Evolutionary conservation across 2,329 filamentous ascomycete genomes (phyloP), one percentile per base, ranked within the genome.

Genomic region (Fusarium sp.): DNA sequence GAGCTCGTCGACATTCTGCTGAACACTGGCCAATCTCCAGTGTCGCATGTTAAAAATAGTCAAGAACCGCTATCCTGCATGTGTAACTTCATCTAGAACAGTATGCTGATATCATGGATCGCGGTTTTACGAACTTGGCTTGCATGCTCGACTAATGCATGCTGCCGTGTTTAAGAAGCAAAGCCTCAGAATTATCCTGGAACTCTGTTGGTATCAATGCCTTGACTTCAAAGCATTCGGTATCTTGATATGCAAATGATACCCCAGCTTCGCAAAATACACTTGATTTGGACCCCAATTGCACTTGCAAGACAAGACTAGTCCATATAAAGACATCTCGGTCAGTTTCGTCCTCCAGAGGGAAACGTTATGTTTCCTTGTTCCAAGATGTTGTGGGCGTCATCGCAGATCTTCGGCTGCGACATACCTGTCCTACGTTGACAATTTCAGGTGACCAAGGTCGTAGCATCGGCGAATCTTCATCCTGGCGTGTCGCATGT

Each of bases 251-350:
- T 55, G 37, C 43, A 21, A 28, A 64, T 44, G 35, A 56, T 56
- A 56, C 49, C 50, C 48, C 54, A 65, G 44, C 43, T 59, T 74
- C 72, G 72, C 72, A 74, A 74, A 68, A 62, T 21, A 49, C 48
- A 49, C 72, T 75, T 56, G 50, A 74, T 74, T 33, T 37, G 69
- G 53, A 60, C 43, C 48, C 38, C 38, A 69, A 72, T 71, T 53
- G 70, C 63, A 73, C 72, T 69, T 72, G 72, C 72, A 68, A 71
- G 57, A 75, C 64, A 43, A 63, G 49, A 39, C 68, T 68, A 70
- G 59, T 65, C 68, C 59, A 18, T 35, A 68, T 68, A 39, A 44
- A 63, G 64, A 55, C 56, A 53, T 48, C 46, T 55, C 20, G 28
- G 43, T 52, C 31, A 38, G 41, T 56, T 61, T 59, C 53, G 66